Evolutionary conservation across 2,329 filamentous ascomycete genomes (phyloP), one percentile per base, ranked within the genome.

Genomic region (Ophiostoma piceae): DNA sequence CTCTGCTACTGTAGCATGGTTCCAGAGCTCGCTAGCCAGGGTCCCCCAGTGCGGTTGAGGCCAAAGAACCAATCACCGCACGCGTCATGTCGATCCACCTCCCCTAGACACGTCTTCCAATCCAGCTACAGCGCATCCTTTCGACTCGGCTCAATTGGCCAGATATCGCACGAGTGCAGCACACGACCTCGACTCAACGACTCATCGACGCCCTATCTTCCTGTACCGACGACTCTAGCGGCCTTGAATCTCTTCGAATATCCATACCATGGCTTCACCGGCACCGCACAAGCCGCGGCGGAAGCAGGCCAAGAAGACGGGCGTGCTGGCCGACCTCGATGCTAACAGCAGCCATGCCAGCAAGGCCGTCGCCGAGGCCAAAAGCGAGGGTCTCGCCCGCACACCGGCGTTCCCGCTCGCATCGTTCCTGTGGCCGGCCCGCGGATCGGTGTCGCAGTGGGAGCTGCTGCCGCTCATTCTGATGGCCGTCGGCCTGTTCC

Each of bases 351-450:
- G 67, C 67, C 47, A 39, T 9, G 39, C 39, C 51, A 66, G 67
- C 70, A 65, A 29, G 9, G 29, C 32, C 66, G n/a, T 47, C n/a
- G 65, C n/a, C 65, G 37, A 26, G 37, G 67, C 47, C 47, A 29
- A 51, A 22, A 16, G 77, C 69, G 84, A 86, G 73, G 77, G 81
- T 67, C 79, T 85, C 69, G 79, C 85, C 68, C 82, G 84, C 67
- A 80, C 82, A 60, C 94, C 94, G 41, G 87, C 92, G 3, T 98
- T 97, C 77, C 94, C 95, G 57, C 85, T 99, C 29, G 93, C 92
- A 1, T 90, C 94, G n/a, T 94, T 99, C 77, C 86, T 99, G 67
- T 97, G 94, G 92, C 93, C 94, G 67, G 91, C 93, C 29, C 90
- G 94, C 73, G 90, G 90, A 68, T 90, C 91, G 0, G 84, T 88